phyloP scores from a whole-genome alignment of 768 basidiomycete genomes.

The Filobasidium floriforme region DNA sequence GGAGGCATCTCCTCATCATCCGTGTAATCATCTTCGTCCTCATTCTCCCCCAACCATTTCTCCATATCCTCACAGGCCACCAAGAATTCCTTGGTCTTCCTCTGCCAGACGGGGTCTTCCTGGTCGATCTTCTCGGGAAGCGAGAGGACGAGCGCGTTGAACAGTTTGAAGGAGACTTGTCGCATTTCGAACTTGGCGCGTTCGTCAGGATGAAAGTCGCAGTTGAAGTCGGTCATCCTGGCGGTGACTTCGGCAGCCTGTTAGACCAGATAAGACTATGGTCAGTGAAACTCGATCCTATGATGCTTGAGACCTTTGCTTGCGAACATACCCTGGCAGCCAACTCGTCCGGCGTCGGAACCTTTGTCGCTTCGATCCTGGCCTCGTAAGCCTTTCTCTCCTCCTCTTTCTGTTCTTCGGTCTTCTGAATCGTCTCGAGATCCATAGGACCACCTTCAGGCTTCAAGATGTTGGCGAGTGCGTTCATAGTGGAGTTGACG shows the following conservation, averaged over 20 bases:
- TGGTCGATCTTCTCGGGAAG: not conserved
- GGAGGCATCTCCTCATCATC: not conserved
- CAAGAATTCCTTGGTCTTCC: not conserved
- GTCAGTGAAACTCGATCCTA: too few relatives aligned
- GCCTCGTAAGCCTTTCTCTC: not conserved
- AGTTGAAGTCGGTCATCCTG: conserved; percentile 7
- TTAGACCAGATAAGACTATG: not conserved
- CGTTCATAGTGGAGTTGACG: not conserved
- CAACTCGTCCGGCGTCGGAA: not conserved
- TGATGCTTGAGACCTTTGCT: too few relatives aligned
- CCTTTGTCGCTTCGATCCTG: not conserved
- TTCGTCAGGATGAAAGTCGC: not conserved
- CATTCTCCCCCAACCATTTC: conserved; percentile 2
- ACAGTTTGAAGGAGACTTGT: not conserved
- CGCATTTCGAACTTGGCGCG: conserved; percentile 2
- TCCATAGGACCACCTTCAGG: not conserved
- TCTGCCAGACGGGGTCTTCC: not conserved
- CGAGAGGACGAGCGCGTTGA: not conserved
- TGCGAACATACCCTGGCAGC: not conserved
- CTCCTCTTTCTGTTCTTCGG: not conserved
- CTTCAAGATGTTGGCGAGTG: conserved; percentile 2
- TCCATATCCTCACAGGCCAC: conserved; percentile 6
- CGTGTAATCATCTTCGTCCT: not conserved
- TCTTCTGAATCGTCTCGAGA: not conserved
- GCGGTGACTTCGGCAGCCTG: not conserved